Base-by-base conservation (phyloP, 495 filamentous ascomycete species). In the Penicillium goetzii region DNA sequence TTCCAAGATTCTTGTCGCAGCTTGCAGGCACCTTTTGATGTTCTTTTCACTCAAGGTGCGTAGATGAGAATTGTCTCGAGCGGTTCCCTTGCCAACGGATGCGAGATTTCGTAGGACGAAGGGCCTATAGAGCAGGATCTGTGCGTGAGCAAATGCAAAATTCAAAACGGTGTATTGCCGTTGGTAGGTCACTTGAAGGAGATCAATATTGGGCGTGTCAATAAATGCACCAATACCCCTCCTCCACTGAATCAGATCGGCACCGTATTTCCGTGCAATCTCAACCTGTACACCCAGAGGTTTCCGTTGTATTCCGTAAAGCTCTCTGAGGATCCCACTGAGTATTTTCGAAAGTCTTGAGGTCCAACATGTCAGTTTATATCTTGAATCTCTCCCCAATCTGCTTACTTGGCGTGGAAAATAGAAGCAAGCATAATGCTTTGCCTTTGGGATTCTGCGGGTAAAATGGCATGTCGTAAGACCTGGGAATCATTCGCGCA, bases 161-260 rank as follows among this genome's bases (percentile, higher is more conserved):
- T 69, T 68, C 25, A 74, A 56, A 14, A 74, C 71, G 9, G 62
- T 74, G 30, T 68, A 69, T 52, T 74, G 71, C 7, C 71, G 58
- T 61, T 74, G 71, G 40, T 71, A 74, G 5, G 63, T 68, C 11
- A 68, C 28, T 59, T 66, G 66, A 30, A 74, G 45, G 25, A 74
- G 63, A 36, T 74, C 65, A 4, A 69, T 62, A 53, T 61, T 71
- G 15, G 68, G 43, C 2, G 66, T 51, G 21, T 71, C 64, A 17
- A 74, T 50, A 54, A 74, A 74, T 1, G 49, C 38, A 8, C 60
- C 64, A 26, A 72, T 62, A 21, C 62, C 63, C 7, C 41, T 58
- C 26, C 70, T 68, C 70, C 70, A 72, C 30, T 67, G 67, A n/a
- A 11, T 58, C 36, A 34, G 60, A 43, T 71, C 56, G 14, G 36